Evolutionary conservation across 2,329 filamentous ascomycete genomes (phyloP).

Genomic region (Harringtonia lauricola): DNA sequence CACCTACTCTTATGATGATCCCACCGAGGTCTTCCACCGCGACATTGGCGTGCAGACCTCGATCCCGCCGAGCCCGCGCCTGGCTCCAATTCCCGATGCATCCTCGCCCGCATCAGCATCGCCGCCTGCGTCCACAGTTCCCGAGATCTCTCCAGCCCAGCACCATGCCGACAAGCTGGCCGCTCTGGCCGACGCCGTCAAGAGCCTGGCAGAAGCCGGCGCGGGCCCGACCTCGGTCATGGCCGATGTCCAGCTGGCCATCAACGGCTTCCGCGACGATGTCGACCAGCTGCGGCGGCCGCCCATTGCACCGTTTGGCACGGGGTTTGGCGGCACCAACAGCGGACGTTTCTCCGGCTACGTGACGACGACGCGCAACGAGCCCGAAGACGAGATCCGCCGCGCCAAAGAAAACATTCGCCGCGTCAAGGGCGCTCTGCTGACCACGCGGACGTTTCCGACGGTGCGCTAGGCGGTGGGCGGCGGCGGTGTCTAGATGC

Average conservation of each 20-base stretch:
- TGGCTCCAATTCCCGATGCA: neutral
- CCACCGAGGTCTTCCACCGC: constrained; percentile 70
- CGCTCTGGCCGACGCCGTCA: constrained; percentile 12
- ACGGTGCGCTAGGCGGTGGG: constrained; percentile 18
- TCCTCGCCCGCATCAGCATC: neutral
- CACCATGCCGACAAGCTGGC: constrained; percentile 1
- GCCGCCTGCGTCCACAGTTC: too few species aligned
- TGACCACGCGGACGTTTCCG: constrained; percentile 68
- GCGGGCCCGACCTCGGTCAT: constrained; percentile 1
- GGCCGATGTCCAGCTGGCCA: constrained; percentile 35
- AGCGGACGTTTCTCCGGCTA: constrained; percentile 27
- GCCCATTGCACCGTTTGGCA: constrained; percentile 14
- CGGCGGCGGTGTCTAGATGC: neutral
- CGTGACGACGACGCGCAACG: constrained; percentile 31
- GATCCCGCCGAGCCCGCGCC: constrained; percentile 30
- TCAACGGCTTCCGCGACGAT: constrained; percentile 53
- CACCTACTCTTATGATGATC: constrained; percentile 45
- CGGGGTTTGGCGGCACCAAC: constrained; percentile 19
- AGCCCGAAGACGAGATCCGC: constrained; percentile 60
- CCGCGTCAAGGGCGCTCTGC: constrained; percentile 65
- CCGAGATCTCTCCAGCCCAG: neutral
- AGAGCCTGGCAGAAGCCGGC: constrained; percentile 4
- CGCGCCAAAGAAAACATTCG: constrained; percentile 65
- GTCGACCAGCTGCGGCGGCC: constrained; percentile 43
- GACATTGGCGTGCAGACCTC: constrained; percentile 73